Evolutionary conservation across 257 asterid species (phyloP).

Genomic region (Ajuga chamaepitys): DNA sequence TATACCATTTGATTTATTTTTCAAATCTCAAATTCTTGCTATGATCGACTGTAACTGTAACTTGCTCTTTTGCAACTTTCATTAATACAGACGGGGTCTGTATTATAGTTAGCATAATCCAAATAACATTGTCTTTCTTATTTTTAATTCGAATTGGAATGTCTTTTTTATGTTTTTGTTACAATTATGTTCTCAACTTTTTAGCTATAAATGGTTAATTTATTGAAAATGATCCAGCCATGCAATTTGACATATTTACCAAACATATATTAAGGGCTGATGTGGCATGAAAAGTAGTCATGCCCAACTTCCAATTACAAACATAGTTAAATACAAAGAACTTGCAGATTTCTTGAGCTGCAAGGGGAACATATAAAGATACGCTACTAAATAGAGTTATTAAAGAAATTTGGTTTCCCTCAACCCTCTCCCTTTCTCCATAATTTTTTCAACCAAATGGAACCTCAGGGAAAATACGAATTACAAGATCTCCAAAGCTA

Average conservation of each 20-base stretch:
- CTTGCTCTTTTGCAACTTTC: not conserved
- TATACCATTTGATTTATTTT: not conserved
- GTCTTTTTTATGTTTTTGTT: not conserved
- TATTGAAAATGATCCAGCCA: not conserved
- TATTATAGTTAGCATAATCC: not conserved
- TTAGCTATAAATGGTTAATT: not conserved
- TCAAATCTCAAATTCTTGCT: not conserved
- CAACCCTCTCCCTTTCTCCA: not conserved
- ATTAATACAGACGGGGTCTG: not conserved
- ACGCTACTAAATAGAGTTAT: not conserved
- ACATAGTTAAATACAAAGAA: not conserved
- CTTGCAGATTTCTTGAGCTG: not conserved
- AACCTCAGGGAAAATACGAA: not conserved
- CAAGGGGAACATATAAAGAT: not conserved
- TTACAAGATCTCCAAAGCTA: not conserved
- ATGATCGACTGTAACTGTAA: not conserved
- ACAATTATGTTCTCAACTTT: not conserved
- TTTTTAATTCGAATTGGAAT: not conserved
- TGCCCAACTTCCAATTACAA: not conserved
- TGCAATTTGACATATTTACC: not conserved
- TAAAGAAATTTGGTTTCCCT: not conserved
- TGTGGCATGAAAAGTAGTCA: not conserved
- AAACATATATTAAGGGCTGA: not conserved
- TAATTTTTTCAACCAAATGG: slow-evolving; percentile 1
- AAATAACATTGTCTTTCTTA: not conserved